phyloP scores from a whole-genome alignment of 129 eudicot genomes.

The Chrysanthemum seticuspe region DNA sequence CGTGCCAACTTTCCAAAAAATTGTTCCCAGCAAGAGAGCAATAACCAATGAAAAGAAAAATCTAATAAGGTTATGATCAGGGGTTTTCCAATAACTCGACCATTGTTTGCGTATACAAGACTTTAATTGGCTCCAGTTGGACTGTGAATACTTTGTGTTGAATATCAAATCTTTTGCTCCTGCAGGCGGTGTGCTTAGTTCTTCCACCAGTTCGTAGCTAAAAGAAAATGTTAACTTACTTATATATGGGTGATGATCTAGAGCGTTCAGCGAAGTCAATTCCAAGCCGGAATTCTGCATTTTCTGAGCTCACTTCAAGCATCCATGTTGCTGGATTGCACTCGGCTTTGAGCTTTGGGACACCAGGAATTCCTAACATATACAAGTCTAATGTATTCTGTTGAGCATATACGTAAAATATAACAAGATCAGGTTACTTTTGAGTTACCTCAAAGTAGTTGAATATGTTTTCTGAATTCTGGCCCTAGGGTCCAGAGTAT shows the following conservation, averaged over 20 bases:
- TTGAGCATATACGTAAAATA: not conserved
- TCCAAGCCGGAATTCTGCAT: constrained; percentile 51
- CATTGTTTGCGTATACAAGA: constrained; percentile 82
- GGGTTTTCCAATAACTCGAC: constrained; percentile 90
- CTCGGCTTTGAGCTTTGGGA: constrained; percentile 48
- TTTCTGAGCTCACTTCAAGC: constrained; percentile 68
- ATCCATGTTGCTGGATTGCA: constrained; percentile 85
- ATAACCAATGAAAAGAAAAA: constrained; percentile 63
- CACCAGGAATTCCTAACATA: constrained; percentile 53
- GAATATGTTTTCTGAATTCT: constrained; percentile 59
- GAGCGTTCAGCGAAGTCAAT: constrained; percentile 61
- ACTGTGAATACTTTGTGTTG: constrained; percentile 57
- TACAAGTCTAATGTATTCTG: not conserved
- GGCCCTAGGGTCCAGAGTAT: constrained; percentile 82
- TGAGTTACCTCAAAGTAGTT: constrained; percentile 75
- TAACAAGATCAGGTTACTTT: not conserved
- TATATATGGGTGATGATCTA: constrained; percentile 42
- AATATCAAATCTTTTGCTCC: constrained; percentile 66
- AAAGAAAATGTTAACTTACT: constrained; percentile 30
- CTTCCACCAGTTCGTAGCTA: constrained; percentile 38
- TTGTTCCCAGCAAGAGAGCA: constrained; percentile 73
- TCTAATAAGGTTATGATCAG: constrained; percentile 76
- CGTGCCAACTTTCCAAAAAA: constrained; percentile 78
- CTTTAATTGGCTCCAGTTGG: constrained; percentile 72
- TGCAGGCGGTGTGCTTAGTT: constrained; percentile 55